These are phyloP conservation scores for Daedalea quercina DNA, from an alignment of 768 basidiomycete genomes.

Conservation along the genomic window DNA sequence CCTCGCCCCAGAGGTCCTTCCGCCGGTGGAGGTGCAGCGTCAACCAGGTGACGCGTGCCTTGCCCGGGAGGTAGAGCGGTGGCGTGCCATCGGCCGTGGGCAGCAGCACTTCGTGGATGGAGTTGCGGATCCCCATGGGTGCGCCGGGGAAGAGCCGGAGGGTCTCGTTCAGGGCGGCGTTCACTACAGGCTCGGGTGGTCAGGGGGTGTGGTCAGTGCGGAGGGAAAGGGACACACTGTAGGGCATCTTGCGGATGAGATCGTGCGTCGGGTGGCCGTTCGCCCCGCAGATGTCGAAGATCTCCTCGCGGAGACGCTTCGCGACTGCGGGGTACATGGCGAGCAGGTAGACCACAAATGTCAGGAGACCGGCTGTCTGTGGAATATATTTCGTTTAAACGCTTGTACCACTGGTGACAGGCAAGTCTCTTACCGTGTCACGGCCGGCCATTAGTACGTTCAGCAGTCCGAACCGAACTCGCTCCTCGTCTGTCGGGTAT, in stretches of 20 bases:
- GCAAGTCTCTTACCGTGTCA: slow-evolving; percentile 20
- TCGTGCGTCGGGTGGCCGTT: slow-evolving; percentile 43
- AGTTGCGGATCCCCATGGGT: background rate
- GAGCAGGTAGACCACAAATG: slow-evolving; percentile 49
- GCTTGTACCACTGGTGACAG: background rate
- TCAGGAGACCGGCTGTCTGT: slow-evolving; percentile 23
- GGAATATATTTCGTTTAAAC: background rate
- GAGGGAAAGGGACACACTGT: slow-evolving; percentile 22
- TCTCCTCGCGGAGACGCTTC: slow-evolving; percentile 41
- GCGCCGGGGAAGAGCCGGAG: slow-evolving; percentile 14
- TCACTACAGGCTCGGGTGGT: background rate
- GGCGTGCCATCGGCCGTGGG: background rate
- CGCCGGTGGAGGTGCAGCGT: slow-evolving; percentile 42
- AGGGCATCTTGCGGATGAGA: slow-evolving; percentile 52
- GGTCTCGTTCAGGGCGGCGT: slow-evolving; percentile 16
- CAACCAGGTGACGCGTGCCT: background rate
- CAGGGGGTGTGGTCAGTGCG: background rate
- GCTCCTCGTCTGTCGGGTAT: slow-evolving; percentile 29
- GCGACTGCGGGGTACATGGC: slow-evolving; percentile 44
- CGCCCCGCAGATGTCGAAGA: slow-evolving; percentile 38
- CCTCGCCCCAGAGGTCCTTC: slow-evolving; percentile 60
- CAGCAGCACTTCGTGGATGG: background rate
- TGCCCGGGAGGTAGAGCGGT: background rate
- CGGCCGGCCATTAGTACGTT: slow-evolving; percentile 22
- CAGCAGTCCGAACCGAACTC: slow-evolving; percentile 32